Conservation (phyloP, 371 early-diverging fungal species). For the Sanchytrium tribonematis region DNA sequence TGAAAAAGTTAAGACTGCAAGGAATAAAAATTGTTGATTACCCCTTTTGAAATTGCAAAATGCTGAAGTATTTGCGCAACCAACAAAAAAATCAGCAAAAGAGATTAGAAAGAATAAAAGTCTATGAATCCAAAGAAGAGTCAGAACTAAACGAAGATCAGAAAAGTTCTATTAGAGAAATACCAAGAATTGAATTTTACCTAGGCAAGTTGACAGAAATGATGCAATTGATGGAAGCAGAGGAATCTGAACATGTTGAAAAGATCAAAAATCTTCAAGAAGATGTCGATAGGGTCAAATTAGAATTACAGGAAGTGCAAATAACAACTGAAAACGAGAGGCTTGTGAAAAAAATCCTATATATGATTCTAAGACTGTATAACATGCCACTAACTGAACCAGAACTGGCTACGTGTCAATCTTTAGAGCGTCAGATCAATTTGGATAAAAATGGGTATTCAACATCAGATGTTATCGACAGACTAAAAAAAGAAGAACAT, state of each 20-base stretch:
- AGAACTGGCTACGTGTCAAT: not conserved
- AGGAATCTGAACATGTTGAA: not conserved
- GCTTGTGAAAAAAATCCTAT: not conserved
- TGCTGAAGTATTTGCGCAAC: not conserved
- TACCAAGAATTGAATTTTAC: not conserved
- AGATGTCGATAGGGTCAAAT: not conserved
- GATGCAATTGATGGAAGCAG: not conserved
- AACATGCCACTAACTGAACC: not conserved
- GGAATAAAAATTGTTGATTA: too few species aligned
- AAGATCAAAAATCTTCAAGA: not conserved
- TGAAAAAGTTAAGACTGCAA: not conserved
- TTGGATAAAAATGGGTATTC: not conserved
- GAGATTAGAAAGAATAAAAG: not conserved
- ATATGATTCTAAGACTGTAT: not conserved
- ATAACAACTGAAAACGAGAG: not conserved
- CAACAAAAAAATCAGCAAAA: not conserved
- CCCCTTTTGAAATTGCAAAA: too few species aligned
- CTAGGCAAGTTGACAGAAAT: not conserved
- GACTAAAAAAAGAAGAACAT: not conserved
- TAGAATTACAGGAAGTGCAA: not conserved
- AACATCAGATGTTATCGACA: not conserved
- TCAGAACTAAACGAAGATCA: not conserved
- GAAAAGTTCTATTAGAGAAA: not conserved
- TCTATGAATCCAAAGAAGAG: not conserved
- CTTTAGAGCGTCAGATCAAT: not conserved